Base-by-base conservation (phyloP, 2,329 filamentous ascomycete species). In the Alternaria metachromatica region DNA sequence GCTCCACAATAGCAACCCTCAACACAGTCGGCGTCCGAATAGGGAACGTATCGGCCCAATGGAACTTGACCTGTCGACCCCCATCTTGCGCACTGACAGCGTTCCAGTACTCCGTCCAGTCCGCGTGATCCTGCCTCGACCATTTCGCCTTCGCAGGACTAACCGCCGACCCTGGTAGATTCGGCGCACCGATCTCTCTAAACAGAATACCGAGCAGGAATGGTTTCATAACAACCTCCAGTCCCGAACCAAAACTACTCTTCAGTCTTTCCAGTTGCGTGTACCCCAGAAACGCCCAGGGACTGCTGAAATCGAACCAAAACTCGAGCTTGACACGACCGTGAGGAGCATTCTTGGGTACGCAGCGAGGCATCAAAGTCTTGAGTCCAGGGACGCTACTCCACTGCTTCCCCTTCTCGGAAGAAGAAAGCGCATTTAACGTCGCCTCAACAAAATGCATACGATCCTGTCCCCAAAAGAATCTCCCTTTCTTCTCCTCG, bases 361-460 rank as follows among this genome's bases (percentile, higher is more conserved):
- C 54, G 45, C 69, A 73, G 3, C 74, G 68, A 4, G 76, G 76
- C 59, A 78, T 64, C 4, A 78, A 43, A 20, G 55, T 68, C 9
- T 64, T 69, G 18, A 78, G 58, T 20, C 53, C 53, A 0, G 51
- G 11, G 0, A 76, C 68, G 0, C 21, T 9, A 7, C 57, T 55
- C 73, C 72, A 37, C 26, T 12, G 10, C 10, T 28, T 12, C 10
- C 26, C 10, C 26, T 11, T 12, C 26, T 5, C 10, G n/a, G n/a
- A 73, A 5, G 33, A 44, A 1, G 37, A 37, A 20, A 72, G 37
- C 1, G 69, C 68, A 12, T 69, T 37, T 6, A 78, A 53, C 4
- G 70, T 65, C 2, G 75, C 77, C 49, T 80, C 77, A 3, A 78
- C 77, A 44, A 80, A 78, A 53, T 78, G 76, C 76, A 80, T 79